A percentile compares a stretch with the other conserved stretches of the same genome.
Conservation (phyloP, 352 stramenopile genomes). For the Phytophthora macrochlamydospora region DNA sequence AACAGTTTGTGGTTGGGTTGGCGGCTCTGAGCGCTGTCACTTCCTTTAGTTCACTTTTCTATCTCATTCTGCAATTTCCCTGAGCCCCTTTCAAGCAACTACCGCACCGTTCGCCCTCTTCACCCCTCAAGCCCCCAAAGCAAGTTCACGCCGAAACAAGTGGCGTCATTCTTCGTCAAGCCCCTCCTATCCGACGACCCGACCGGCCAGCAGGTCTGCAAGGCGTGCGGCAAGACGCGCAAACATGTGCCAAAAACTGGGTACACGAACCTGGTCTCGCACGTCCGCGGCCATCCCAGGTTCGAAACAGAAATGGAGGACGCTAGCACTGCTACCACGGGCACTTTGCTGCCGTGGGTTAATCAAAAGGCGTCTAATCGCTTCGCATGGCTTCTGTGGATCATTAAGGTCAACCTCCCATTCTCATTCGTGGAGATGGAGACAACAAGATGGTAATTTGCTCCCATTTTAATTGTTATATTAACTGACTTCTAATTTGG, state of each 20-base stretch:
- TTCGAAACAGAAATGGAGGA: neutral
- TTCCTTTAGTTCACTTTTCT: too few relatives aligned
- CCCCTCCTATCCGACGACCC: neutral
- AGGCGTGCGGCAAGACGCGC: conserved; percentile 1
- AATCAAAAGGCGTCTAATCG: conserved; percentile 1
- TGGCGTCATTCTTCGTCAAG: conserved; percentile 7
- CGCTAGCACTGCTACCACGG: neutral
- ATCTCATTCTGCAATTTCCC: too few relatives aligned
- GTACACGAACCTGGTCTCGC: neutral
- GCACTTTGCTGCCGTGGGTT: neutral
- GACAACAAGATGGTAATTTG: neutral
- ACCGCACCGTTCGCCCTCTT: neutral
- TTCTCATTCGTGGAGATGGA: conserved; percentile 7
- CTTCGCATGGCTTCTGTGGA: neutral
- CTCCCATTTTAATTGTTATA: neutral
- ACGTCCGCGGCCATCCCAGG: neutral
- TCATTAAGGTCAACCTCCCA: neutral
- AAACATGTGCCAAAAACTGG: conserved; percentile 1
- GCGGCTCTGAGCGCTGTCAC: too few relatives aligned
- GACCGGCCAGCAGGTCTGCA: conserved; percentile 4
- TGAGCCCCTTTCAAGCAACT: neutral
- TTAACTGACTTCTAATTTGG: neutral
- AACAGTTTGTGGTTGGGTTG: too few relatives aligned
- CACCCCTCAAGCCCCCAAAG: neutral
- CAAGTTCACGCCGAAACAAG: conserved; percentile 9